A percentile compares a stretch with the other conserved stretches of the same genome.
phyloP scores from a whole-genome alignment of 768 basidiomycete species.

The Gelatoporia subvermispora region DNA sequence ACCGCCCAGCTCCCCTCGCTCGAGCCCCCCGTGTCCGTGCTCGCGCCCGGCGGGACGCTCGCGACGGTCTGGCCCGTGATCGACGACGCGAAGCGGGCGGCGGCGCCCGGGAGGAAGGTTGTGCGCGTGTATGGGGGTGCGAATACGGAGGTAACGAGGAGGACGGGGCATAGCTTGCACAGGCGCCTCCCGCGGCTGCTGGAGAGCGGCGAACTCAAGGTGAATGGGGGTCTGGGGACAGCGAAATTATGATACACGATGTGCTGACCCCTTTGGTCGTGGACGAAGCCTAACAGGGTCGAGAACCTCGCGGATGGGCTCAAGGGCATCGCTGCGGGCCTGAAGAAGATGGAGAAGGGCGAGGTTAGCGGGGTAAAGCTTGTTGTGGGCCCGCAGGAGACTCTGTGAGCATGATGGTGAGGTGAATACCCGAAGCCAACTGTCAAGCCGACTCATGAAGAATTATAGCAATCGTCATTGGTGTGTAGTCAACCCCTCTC shows the following conservation, averaged over 20 bases:
- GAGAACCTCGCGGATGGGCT: slow-evolving; percentile 40
- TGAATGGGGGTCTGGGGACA: neutral
- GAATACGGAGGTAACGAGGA: slow-evolving; percentile 2
- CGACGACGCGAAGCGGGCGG: slow-evolving; percentile 2
- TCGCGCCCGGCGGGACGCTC: slow-evolving; percentile 13
- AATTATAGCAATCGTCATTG: no score
- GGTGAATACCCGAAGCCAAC: no score
- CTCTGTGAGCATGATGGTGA: no score
- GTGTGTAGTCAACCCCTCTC: no score
- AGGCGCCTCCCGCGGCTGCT: slow-evolving; percentile 10
- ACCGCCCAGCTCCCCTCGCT: slow-evolving; percentile 9
- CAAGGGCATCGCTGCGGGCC: slow-evolving; percentile 30
- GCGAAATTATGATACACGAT: no score
- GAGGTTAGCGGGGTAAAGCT: slow-evolving; percentile 39
- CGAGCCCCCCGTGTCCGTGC: slow-evolving; percentile 5
- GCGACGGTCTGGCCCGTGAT: slow-evolving; percentile 7
- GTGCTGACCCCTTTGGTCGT: no score
- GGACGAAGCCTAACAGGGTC: slow-evolving; percentile 32
- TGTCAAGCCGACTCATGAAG: no score
- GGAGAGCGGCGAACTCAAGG: slow-evolving; percentile 12
- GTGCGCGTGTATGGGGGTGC: slow-evolving; percentile 10
- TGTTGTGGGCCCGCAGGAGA: slow-evolving; percentile 36
- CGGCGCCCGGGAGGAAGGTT: slow-evolving; percentile 5
- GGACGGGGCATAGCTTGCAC: slow-evolving; percentile 9
- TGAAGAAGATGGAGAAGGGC: slow-evolving; percentile 31